These are phyloP conservation scores for Talaromyces sp. DNA, from an alignment of 2,329 filamentous ascomycete species.

Conservation along the genomic window DNA sequence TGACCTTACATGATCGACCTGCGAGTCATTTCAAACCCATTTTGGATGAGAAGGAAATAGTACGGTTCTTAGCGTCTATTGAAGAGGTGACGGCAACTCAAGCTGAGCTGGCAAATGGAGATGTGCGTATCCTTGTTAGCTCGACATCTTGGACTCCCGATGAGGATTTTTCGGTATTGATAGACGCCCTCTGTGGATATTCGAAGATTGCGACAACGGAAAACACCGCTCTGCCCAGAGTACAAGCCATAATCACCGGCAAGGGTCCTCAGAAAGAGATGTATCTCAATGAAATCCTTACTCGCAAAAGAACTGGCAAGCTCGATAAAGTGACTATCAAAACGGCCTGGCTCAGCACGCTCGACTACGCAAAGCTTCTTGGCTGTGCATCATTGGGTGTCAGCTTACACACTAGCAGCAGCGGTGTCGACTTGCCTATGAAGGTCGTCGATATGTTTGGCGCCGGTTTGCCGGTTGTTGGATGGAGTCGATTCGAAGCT, in stretches of 20 bases:
- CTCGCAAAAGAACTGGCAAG: constrained; percentile 58
- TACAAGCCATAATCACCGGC: constrained; percentile 91
- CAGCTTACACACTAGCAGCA: constrained; percentile 87
- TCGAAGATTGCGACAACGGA: constrained; percentile 51
- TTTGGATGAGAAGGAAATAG: constrained; percentile 49
- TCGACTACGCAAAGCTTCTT: constrained; percentile 80
- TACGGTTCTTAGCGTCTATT: constrained; percentile 61
- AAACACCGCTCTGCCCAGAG: constrained; percentile 52
- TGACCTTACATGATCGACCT: constrained; percentile 81
- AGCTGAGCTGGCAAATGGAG: constrained; percentile 55
- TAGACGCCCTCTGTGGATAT: constrained; percentile 76
- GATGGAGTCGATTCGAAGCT: constrained; percentile 80
- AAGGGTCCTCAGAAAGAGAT: constrained; percentile 79
- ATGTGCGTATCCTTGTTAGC: constrained; percentile 72
- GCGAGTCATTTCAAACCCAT: constrained; percentile 73
- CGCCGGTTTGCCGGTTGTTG: constrained; percentile 82
- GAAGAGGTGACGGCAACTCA: constrained; percentile 61
- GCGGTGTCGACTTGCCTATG: constrained; percentile 95
- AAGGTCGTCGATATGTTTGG: constrained; percentile 99
- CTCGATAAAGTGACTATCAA: constrained; percentile 67
- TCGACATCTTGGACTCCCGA: constrained; percentile 97
- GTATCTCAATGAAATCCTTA: constrained; percentile 65
- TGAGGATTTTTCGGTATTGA: constrained; percentile 86
- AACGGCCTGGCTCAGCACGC: constrained; percentile 79
- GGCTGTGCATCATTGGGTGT: constrained; percentile 84